These are phyloP conservation scores for Arabis hirsuta DNA, from an alignment of 345 rosid genomes.

Conservation along the genomic window DNA sequence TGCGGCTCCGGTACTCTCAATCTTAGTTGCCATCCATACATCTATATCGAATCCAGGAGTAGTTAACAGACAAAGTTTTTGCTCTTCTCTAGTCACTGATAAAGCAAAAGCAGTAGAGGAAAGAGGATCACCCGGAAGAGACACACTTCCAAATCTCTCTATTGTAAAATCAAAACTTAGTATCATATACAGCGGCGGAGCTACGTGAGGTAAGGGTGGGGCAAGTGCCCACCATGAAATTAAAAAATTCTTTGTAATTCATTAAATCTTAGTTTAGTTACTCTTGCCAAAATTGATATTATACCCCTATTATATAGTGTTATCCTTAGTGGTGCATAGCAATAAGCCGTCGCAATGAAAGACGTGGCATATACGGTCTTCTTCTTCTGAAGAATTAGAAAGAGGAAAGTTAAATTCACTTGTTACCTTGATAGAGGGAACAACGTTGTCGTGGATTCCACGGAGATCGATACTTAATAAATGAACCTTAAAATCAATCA, in stretches of 20 bases:
- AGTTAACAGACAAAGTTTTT: neutral
- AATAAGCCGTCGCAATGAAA: slow-evolving; percentile 9
- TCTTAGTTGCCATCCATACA: slow-evolving; percentile 1
- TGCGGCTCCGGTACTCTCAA: neutral
- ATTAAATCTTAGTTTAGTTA: no score
- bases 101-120: neutral
- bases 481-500: neutral
- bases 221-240: no score
- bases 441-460: neutral
- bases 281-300: no score
- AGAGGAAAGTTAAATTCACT: neutral
- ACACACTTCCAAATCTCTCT: neutral
- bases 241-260: no score
- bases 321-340: neutral
- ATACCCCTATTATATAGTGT: no score
- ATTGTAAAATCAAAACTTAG: slow-evolving; percentile 5
- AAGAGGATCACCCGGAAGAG: neutral
- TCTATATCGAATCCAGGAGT: neutral
- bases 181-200: neutral
- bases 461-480: neutral
- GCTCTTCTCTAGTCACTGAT: slow-evolving; percentile 5
- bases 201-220: no score
- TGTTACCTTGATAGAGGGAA: neutral
- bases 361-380: neutral
- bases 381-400: neutral